Conservation (phyloP, 768 basidiomycete species). For the Rhizopogon roseolus region DNA sequence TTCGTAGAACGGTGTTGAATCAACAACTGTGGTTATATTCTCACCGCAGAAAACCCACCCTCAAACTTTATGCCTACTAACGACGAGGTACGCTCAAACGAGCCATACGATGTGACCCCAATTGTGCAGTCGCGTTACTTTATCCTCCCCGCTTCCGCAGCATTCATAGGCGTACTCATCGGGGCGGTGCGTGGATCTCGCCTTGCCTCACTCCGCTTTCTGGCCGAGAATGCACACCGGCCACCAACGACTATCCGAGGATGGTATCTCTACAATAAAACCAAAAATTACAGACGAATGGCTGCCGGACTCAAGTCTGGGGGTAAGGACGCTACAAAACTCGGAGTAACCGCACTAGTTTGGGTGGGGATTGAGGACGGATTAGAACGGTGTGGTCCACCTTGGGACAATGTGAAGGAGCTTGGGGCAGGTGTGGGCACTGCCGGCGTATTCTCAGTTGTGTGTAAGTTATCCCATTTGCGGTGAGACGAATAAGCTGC, state of each 20-base stretch:
- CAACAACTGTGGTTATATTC: not conserved
- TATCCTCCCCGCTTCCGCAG: slow-evolving; percentile 55
- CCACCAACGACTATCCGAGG: slow-evolving; percentile 81
- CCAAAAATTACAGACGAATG: slow-evolving; percentile 87
- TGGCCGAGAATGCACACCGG: slow-evolving; percentile 92
- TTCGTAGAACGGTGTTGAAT: no score
- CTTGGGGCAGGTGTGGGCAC: slow-evolving; percentile 64
- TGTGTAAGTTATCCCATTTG: slow-evolving; percentile 36
- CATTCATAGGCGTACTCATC: slow-evolving; percentile 58
- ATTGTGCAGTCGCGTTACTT: slow-evolving; percentile 46
- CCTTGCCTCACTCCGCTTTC: slow-evolving; percentile 67
- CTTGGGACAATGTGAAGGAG: slow-evolving; percentile 40
- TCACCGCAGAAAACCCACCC: not conserved
- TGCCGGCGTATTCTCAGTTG: slow-evolving; percentile 50
- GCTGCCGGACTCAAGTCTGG: slow-evolving; percentile 68
- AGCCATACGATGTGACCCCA: slow-evolving; percentile 24
- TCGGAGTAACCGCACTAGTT: slow-evolving; percentile 41
- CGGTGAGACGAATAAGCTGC: not conserved
- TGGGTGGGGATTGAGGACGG: slow-evolving; percentile 50
- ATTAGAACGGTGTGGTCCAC: slow-evolving; percentile 29
- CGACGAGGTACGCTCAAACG: slow-evolving; percentile 5
- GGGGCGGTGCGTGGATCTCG: slow-evolving; percentile 74
- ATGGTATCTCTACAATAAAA: slow-evolving; percentile 97
- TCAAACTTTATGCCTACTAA: slow-evolving; percentile 11
- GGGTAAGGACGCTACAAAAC: slow-evolving; percentile 47